phyloP scores from a whole-genome alignment of 2,329 filamentous ascomycete species.

The Hypocreales sp. region DNA sequence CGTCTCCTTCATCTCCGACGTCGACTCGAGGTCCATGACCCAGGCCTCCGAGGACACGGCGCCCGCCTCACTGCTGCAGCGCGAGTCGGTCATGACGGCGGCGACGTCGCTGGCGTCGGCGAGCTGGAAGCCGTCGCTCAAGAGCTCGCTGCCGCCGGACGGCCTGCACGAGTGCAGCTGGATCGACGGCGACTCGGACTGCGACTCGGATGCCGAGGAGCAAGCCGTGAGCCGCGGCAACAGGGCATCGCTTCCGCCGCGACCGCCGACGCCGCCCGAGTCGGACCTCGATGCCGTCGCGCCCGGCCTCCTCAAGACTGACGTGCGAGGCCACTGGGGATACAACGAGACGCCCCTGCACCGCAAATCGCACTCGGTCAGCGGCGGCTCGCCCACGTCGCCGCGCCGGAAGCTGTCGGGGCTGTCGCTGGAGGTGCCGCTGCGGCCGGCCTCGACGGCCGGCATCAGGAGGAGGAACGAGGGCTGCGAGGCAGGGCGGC shows the following conservation, averaged over 20 bases:
- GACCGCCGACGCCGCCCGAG: constrained; percentile 13
- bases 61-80: constrained; percentile 16
- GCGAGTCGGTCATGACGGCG: constrained; percentile 19
- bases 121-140: constrained; percentile 12
- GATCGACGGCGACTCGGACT: constrained; percentile 21
- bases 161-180: constrained; percentile 16
- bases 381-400: constrained; percentile 3
- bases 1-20: constrained; percentile 21
- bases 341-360: constrained; percentile 4
- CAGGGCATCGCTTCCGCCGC: constrained; percentile 10
- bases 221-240: constrained; percentile 5
- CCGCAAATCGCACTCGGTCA: constrained; percentile 10
- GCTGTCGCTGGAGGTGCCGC: constrained; percentile 8
- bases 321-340: not conserved
- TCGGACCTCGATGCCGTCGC: constrained; percentile 4
- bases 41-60: constrained; percentile 16
- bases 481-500: not conserved
- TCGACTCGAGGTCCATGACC: constrained; percentile 13
- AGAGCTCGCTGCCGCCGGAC: constrained; percentile 7
- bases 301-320: not conserved
- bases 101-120: constrained; percentile 20
- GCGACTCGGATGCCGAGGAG: constrained; percentile 8
- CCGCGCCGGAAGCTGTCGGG: constrained; percentile 4
- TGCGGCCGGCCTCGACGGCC: not conserved
- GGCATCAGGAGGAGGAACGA: not conserved